Conservation (phyloP, 225 moss, liverwort and hornwort genomes). For the Polytrichum commune region DNA sequence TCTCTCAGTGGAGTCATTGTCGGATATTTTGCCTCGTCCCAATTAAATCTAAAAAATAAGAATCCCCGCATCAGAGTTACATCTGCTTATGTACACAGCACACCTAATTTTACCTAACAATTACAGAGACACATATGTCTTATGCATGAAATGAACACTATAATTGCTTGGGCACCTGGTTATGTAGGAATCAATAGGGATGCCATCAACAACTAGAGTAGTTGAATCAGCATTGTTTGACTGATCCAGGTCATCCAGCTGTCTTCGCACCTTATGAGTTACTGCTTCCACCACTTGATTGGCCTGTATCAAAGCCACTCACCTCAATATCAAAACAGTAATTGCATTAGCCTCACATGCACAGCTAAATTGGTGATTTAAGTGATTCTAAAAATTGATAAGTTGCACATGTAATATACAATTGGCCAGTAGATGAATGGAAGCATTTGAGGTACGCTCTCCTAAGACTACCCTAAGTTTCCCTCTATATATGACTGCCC, state of each 20-base stretch:
- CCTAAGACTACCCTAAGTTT: too few species aligned
- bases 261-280: slow-evolving; percentile 81
- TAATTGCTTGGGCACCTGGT: slow-evolving; percentile 52
- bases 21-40: slow-evolving; percentile 99
- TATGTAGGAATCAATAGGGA: slow-evolving; percentile 79
- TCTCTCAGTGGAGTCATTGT: slow-evolving; percentile 88
- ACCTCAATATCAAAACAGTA: not conserved
- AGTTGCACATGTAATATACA: not conserved
- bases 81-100: slow-evolving; percentile 1
- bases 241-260: slow-evolving; percentile 90
- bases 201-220: slow-evolving; percentile 76
- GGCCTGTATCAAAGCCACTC: slow-evolving; percentile 36
- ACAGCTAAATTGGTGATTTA: too few species aligned
- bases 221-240: slow-evolving; percentile 55
- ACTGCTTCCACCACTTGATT: slow-evolving; percentile 87
- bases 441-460: too few species aligned
- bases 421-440: too few species aligned
- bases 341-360: not conserved
- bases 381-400: not conserved
- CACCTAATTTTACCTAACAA: too few species aligned
- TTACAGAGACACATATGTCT: not conserved
- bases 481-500: too few species aligned
- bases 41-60: slow-evolving; percentile 54
- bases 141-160: not conserved
- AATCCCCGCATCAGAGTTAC: slow-evolving; percentile 1